Base-by-base conservation (phyloP, 805 yeast genomes). In the Sugiyamaella valdiviana region DNA sequence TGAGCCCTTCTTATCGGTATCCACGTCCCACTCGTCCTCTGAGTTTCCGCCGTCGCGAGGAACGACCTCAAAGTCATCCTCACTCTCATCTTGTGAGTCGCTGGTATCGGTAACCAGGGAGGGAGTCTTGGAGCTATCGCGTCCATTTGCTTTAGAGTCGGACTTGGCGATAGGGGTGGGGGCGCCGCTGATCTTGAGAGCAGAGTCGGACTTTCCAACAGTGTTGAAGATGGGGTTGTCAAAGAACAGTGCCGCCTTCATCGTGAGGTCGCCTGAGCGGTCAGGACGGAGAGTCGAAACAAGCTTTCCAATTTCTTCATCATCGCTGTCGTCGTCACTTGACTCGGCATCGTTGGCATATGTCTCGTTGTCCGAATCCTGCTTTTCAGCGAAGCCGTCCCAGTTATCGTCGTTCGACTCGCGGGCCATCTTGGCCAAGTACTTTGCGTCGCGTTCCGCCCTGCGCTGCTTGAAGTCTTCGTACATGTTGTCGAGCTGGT, bases 401-500 rank as follows among this genome's bases (percentile, higher is more conserved):
- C 63, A 62, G 26, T 53, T 58, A 42, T 57, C 66, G 5, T 54
- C 62, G 19, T 45, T 49, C 6, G 47, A 49, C 39, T 77, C 77
- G 46, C 82, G 70, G 38, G 73, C 68, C 52, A 70, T 66, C 60
- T 76, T 75, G 16, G 82, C 82, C 29, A 73, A 67, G 54, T 68
- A 74, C 52, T 73, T 76, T 16, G 82, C 75, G 50, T 75, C 76
- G 19, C 61, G 42, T 39, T 63, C 67, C 5, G 69, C 64, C 47
- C 61, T 64, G 42, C 62, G 59, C 43, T 63, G 66, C 63, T 86
- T 86, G 63, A 78, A 88, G 36, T 76, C 72, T 44, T 72, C 69
- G 62, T 90, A 90, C 96, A 89, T 86, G 51, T 73, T 75, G 63
- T 90, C 88, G 50, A 93, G 74, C 68, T 89, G 85, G 7, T 77